Percentiles rank a stretch among this genome's conserved stretches.
Conservation (phyloP, 306 rosid species). For the Erythrophleum fordii region DNA sequence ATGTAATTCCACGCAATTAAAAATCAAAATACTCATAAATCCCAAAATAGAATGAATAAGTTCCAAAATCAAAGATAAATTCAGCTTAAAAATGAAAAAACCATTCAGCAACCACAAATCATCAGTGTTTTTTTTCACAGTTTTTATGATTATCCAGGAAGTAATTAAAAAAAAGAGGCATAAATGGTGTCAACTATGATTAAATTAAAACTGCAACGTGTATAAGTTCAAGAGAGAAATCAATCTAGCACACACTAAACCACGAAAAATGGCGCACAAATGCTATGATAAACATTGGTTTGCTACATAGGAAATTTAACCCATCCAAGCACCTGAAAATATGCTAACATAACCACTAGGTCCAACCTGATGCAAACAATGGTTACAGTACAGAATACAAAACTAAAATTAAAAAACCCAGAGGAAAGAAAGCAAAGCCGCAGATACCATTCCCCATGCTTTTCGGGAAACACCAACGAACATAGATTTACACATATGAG, state of each 20-base stretch:
- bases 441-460: slow-evolving; percentile 30
- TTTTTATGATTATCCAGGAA: background rate
- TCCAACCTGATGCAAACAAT: slow-evolving; percentile 42
- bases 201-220: background rate
- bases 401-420: slow-evolving; percentile 1
- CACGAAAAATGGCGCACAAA: slow-evolving; percentile 8
- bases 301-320: slow-evolving; percentile 37
- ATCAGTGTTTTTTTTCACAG: background rate
- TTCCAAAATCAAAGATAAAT: background rate
- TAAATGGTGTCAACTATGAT: background rate
- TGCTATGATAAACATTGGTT: slow-evolving; percentile 34
- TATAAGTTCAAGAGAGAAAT: slow-evolving; percentile 5
- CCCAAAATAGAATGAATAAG: background rate
- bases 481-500: slow-evolving; percentile 33
- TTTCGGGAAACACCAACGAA: slow-evolving; percentile 36
- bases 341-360: slow-evolving; percentile 34
- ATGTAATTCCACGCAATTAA: background rate
- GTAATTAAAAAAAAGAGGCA: background rate
- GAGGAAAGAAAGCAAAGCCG: slow-evolving; percentile 24
- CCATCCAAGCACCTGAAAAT: slow-evolving; percentile 44
- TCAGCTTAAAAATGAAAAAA: background rate
- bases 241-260: slow-evolving; percentile 31
- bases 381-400: slow-evolving; percentile 15
- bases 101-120: background rate
- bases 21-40: background rate